phyloP scores from a whole-genome alignment of 1,139 yeast genomes.

The Pichia sp. region DNA sequence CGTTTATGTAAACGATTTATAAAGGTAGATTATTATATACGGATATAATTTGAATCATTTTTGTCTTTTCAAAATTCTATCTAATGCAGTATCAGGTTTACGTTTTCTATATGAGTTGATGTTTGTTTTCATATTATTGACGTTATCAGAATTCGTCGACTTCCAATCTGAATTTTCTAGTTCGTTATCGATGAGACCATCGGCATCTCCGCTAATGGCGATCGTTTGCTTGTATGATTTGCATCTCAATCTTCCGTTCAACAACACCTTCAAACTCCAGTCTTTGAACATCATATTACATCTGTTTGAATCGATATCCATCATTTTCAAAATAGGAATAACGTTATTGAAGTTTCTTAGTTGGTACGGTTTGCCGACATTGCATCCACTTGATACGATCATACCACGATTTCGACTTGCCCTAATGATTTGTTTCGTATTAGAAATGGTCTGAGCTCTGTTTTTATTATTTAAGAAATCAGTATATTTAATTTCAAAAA shows the following conservation, averaged over 20 bases:
- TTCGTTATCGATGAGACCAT: conserved; percentile 30
- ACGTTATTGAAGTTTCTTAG: conserved; percentile 69
- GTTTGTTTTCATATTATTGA: conserved; percentile 28
- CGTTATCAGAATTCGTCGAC: background rate
- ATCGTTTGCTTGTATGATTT: conserved; percentile 71
- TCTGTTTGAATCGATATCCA: conserved; percentile 68
- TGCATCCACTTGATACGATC: conserved; percentile 76
- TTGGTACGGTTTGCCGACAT: conserved; percentile 47
- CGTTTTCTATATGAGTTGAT: conserved; percentile 30
- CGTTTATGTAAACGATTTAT: conserved; percentile 1
- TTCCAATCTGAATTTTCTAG: conserved; percentile 21
- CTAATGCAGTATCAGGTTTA: conserved; percentile 17
- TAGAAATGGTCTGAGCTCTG: conserved; percentile 48
- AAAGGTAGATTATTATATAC: background rate
- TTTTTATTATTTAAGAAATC: conserved; percentile 42
- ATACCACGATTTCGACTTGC: conserved; percentile 82
- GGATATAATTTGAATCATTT: conserved; percentile 6
- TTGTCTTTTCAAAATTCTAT: conserved; percentile 23
- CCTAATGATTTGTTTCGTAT: conserved; percentile 73
- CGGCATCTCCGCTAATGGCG: conserved; percentile 47
- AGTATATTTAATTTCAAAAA: conserved; percentile 75
- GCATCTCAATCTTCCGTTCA: conserved; percentile 70
- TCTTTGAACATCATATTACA: conserved; percentile 60
- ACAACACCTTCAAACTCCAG: conserved; percentile 60
- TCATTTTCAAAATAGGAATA: conserved; percentile 57